Percentiles rank a stretch among this genome's conserved stretches.
These are phyloP conservation scores for Kalanchoe fedtschenkoi DNA, from an alignment of 164 flowering plant species.

Conservation along the genomic window DNA sequence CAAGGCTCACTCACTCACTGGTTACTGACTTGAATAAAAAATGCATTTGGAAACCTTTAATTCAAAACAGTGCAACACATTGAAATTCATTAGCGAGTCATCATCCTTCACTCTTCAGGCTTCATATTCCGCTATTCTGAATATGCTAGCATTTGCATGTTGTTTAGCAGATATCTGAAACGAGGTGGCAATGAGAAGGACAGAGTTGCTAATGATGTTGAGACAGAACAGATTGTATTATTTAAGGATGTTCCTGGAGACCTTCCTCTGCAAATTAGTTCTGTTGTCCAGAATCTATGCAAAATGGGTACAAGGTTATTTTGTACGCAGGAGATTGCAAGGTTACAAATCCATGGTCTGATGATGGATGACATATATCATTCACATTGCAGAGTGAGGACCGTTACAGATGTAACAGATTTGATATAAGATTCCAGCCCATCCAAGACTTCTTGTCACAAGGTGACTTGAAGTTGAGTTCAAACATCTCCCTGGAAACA, in stretches of 20 bases:
- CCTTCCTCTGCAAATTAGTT: constrained; percentile 48
- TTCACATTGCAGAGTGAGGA: background rate
- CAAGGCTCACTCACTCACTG: too few relatives aligned
- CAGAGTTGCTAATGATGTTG: constrained; percentile 97
- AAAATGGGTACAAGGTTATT: too few relatives aligned
- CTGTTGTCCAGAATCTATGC: constrained; percentile 82
- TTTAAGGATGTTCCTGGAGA: constrained; percentile 64
- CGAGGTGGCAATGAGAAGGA: constrained; percentile 97
- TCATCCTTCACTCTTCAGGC: background rate
- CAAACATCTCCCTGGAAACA: constrained; percentile 74
- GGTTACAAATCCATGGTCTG: background rate
- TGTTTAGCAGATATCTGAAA: constrained; percentile 57
- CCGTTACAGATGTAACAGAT: constrained; percentile 48
- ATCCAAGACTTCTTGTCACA: constrained; percentile 66
- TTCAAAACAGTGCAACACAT: too few relatives aligned
- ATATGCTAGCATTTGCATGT: background rate
- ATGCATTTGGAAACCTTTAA: too few relatives aligned
- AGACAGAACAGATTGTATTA: constrained; percentile 96
- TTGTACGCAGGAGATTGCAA: background rate
- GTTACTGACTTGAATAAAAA: too few relatives aligned
- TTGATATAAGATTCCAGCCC: constrained; percentile 78
- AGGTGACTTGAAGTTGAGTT: constrained; percentile 50
- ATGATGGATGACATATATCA: too few relatives aligned
- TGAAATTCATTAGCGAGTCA: too few relatives aligned
- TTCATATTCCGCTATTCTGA: background rate